Percentiles rank a stretch among this genome's conserved stretches.
Conservation (phyloP, 2,329 filamentous ascomycete species). For the Calonectria pauciramosa region DNA sequence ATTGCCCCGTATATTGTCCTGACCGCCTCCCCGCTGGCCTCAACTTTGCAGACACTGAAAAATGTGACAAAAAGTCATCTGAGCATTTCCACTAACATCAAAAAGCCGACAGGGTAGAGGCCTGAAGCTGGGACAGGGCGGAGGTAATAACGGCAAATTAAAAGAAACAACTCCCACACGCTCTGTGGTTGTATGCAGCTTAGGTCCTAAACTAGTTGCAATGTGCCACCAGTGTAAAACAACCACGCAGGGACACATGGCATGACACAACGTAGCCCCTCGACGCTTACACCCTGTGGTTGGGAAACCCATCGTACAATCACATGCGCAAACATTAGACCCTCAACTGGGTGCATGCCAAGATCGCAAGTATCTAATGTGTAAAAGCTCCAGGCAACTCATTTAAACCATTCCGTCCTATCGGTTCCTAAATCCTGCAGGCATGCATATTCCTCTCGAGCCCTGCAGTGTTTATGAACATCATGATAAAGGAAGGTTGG, state of each 20-base stretch:
- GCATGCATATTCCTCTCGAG: neutral
- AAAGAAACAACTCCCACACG: neutral
- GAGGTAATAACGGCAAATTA: neutral
- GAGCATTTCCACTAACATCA: neutral
- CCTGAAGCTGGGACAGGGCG: neutral
- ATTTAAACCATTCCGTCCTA: neutral
- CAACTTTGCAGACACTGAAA: neutral
- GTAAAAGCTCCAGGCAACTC: neutral
- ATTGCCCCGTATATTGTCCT: neutral
- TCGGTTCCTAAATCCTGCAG: neutral
- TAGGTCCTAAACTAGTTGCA: neutral
- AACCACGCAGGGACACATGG: neutral
- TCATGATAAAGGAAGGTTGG: neutral
- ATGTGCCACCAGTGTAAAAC: neutral
- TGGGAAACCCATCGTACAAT: neutral
- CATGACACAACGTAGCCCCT: neutral
- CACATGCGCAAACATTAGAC: neutral
- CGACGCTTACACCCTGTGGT: neutral
- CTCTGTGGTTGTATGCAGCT: neutral
- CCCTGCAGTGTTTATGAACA: neutral
- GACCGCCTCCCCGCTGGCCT: neutral
- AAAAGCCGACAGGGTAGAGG: neutral
- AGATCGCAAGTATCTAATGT: neutral
- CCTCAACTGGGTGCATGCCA: neutral
- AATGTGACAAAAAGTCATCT: neutral